Evolutionary conservation across 2,329 filamentous ascomycete genomes (phyloP).

Genomic region (Diaporthe capsici): DNA sequence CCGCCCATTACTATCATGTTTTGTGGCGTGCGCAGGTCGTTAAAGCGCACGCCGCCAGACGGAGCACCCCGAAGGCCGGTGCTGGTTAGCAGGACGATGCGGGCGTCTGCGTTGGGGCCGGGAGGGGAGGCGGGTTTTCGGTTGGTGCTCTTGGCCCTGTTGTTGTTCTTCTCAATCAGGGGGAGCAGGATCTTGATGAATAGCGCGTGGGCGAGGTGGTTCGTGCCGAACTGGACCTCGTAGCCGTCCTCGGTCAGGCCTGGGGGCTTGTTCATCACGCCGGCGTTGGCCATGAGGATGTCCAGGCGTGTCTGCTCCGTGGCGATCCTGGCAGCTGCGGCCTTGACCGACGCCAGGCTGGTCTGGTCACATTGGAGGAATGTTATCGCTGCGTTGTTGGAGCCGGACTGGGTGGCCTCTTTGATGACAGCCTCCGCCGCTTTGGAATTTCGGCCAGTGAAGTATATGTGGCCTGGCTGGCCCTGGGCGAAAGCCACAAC

Average conservation of each 20-base stretch:
- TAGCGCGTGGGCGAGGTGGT: slow-evolving; percentile 60
- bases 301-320: slow-evolving; percentile 47
- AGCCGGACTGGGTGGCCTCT: slow-evolving; percentile 51
- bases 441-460: slow-evolving; percentile 58
- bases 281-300: slow-evolving; percentile 52
- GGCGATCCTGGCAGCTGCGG: slow-evolving; percentile 34
- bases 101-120: slow-evolving; percentile 44
- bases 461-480: slow-evolving; percentile 29
- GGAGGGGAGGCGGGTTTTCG: slow-evolving; percentile 47
- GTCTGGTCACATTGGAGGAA: slow-evolving; percentile 52
- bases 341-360: slow-evolving; percentile 50
- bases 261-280: slow-evolving; percentile 52
- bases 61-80: slow-evolving; percentile 48
- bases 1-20: slow-evolving; percentile 12
- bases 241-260: slow-evolving; percentile 53
- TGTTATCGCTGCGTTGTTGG: slow-evolving; percentile 32
- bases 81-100: slow-evolving; percentile 50
- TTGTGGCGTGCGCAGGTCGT: slow-evolving; percentile 42
- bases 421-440: slow-evolving; percentile 51
- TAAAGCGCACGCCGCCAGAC: slow-evolving; percentile 47
- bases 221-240: slow-evolving; percentile 56
- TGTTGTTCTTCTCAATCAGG: neutral
- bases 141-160: slow-evolving; percentile 44
- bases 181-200: slow-evolving; percentile 56
- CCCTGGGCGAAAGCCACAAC: slow-evolving; percentile 2